Base-by-base conservation (phyloP, 1,284 basidiomycete genomes). In the Singerocomus inundabilis region DNA sequence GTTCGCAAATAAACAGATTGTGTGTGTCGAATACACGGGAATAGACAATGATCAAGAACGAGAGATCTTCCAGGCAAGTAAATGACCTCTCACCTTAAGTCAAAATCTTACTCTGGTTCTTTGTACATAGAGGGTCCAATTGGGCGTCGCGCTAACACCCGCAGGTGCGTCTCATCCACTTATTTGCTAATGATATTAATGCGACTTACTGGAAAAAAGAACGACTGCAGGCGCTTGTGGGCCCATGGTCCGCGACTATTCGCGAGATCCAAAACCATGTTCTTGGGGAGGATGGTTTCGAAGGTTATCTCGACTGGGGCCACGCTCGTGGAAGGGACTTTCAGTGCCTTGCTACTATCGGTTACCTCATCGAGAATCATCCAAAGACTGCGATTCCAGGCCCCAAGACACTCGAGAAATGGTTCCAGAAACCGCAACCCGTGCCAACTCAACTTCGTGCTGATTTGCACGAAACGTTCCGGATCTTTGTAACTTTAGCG, bases 21-120 rank as follows among this genome's bases (percentile, higher is more conserved):
- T 74, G 15, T 80, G 79, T 49, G 71, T 80, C 9, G 76, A 81
- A 53, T 80, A 79, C 51, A 58, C 61, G 4, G 71, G 72, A 25
- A 58, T 80, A 34, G 62, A 56, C 10, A 40, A 46, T 31, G 65
- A 69, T 31, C 66, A 69, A 43, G 70, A 69, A 41, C 63, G 67
- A 36, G 67, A 69, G 34, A 69, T 69, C 35, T 69, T 72, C 46
- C 64, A 53, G 66, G 73, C 43, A 61, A 61, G 49, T 60, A 28
- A 52, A 1, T 25, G 29, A 24, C 4, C 21, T 38, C 16, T 11
- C 16, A 10, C 18, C 0, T 38, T 18, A n/a, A 6, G 13, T 30
- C 29, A 26, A 13, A 36, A 33, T 41, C 44, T 48, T 37, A 46
- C 33, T 31, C 40, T 44, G 12, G 25, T 41, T 35, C n/a, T 12